phyloP scores from a whole-genome alignment of 257 asterid species.

The Solanum piurae region DNA sequence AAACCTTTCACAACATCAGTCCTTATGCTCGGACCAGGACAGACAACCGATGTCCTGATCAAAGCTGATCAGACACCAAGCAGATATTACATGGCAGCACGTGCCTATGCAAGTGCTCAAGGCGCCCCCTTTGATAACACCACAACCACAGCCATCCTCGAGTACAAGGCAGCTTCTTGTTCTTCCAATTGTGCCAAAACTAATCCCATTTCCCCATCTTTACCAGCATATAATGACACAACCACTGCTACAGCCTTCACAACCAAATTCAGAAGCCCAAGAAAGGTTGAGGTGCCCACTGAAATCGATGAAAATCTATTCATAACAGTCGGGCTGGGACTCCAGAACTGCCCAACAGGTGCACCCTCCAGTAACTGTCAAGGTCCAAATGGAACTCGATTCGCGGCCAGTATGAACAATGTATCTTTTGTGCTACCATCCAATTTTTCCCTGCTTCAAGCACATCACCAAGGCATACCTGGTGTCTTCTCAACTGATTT shows the following conservation, averaged over 20 bases:
- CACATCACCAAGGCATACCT: constrained; percentile 53
- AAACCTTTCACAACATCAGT: constrained; percentile 80
- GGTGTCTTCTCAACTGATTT: constrained; percentile 79
- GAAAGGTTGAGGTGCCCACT: constrained; percentile 39
- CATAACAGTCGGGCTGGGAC: constrained; percentile 69
- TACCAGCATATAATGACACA: constrained; percentile 77
- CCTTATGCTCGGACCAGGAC: constrained; percentile 92
- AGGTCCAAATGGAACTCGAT: constrained; percentile 84
- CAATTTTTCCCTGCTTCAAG: constrained; percentile 59
- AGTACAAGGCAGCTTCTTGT: constrained; percentile 43
- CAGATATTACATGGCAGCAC: constrained; percentile 67
- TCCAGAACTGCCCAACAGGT: constrained; percentile 47
- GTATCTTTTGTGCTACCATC: constrained; percentile 72
- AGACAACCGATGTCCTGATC: constrained; percentile 82
- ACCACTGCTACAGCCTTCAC: constrained; percentile 64
- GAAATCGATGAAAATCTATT: constrained; percentile 55
- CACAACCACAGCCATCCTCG: constrained; percentile 81
- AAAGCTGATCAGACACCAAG: constrained; percentile 56
- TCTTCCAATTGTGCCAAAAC: constrained; percentile 20
- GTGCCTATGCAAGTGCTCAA: constrained; percentile 84
- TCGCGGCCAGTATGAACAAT: constrained; percentile 91
- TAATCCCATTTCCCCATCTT: constrained; percentile 33
- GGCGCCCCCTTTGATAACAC: constrained; percentile 80
- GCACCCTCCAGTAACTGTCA: constrained; percentile 40
- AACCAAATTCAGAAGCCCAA: constrained; percentile 49